phyloP scores from a whole-genome alignment of 306 rosid genomes.

The Vachellia pachyceras region DNA sequence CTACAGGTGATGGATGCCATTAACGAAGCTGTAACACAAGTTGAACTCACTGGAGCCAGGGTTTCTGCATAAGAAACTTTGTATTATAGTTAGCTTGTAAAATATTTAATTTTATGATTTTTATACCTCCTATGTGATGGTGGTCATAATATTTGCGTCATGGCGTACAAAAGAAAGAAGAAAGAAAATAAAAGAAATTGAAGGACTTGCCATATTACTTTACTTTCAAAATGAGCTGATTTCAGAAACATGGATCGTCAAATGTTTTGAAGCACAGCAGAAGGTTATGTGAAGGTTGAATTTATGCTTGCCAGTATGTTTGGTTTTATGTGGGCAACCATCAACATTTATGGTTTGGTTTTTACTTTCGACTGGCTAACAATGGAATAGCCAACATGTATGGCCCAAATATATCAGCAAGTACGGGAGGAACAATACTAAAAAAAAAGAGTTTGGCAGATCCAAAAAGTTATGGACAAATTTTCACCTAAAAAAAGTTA shows the following conservation, averaged over 20 bases:
- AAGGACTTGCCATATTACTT: neutral
- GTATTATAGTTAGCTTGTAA: neutral
- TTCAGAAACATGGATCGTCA: neutral
- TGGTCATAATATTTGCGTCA: neutral
- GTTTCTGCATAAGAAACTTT: slow-evolving; percentile 46
- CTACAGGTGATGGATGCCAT: slow-evolving; percentile 80
- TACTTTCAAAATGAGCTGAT: neutral
- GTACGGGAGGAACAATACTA: no score
- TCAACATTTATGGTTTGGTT: neutral
- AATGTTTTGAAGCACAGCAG: neutral
- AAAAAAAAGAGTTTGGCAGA: no score
- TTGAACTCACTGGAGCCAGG: slow-evolving; percentile 61
- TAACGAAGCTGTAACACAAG: slow-evolving; percentile 69
- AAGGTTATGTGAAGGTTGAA: neutral
- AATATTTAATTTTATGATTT: neutral
- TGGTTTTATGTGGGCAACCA: neutral
- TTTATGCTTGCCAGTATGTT: neutral
- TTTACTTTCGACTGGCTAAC: neutral
- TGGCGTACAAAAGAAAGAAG: no score
- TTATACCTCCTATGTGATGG: neutral
- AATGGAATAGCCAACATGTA: no score
- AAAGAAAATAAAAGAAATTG: neutral
- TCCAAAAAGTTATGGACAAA: no score
- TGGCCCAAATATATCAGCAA: no score
- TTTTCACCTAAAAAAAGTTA: no score